Evolutionary conservation across 495 filamentous ascomycete species (phyloP), one percentile per base, ranked within the genome.

Genomic region (Xylaria scruposa): DNA sequence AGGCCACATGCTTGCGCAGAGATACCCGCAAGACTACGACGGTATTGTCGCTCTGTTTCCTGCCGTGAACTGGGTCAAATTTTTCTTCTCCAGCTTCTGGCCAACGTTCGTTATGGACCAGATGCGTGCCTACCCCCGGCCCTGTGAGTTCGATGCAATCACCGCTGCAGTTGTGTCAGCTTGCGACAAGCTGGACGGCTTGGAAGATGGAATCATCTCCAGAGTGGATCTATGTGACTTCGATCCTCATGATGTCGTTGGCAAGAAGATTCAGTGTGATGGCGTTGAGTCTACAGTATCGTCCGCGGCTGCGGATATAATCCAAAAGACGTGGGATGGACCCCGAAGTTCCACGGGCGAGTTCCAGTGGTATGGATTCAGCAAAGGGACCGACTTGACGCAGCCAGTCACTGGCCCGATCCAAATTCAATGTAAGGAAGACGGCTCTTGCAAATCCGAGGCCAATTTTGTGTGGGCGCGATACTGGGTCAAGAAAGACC

Each of bases 101-200:
- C 75, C 79, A 10, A 44, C 62, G 1, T 46, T 71, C 0, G 47
- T 77, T n/a, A 79, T 78, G 76, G 54, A 74, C 38, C 33, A 61
- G 29, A 51, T 69, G 9, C 31, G 61, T 4, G 60, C 59, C 19
- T 70, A 73, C 61, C 73, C 77, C 31, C 31, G 51, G 4, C 10
- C 44, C 4, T 81, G 80, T 31, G 76, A 78, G 61, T 53, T 84
- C 15, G 72, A 78, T 47, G 73, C 71, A 12, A 72, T 81, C 49
- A 77, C 75, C 0, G 19, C 73, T 0, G 74, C 73, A 10, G 78
- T 76, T 0, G 67, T 82, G 15, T 29, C 58, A 38, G 72, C 65
- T n/a, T 83, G 82, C 60, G 82, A 84, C 70, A 70, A 29, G 7
- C n/a, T 74, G 4, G 81, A 82, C 51, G 81, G 76, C 29, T 59